Conservation (phyloP, 108 stramenopile species). For the Cyclotella choctawhatcheeana region DNA sequence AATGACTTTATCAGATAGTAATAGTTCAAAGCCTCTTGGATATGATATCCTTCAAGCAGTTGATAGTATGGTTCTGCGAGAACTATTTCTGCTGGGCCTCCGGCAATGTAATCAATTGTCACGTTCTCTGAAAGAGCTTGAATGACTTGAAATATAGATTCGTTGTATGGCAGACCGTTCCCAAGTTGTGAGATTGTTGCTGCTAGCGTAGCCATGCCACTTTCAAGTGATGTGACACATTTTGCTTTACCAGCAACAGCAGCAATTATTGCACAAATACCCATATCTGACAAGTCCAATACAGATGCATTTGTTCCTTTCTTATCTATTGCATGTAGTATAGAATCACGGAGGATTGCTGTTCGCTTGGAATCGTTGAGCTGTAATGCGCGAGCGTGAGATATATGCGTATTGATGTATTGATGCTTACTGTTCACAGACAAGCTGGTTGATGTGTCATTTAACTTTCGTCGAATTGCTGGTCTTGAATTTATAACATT, state of each 20-base stretch:
- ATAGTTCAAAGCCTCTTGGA: slow-evolving; percentile 79
- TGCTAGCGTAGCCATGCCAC: slow-evolving; percentile 58
- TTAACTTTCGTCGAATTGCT: slow-evolving; percentile 22
- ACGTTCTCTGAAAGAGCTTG: slow-evolving; percentile 58
- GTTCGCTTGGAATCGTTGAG: slow-evolving; percentile 65
- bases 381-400: slow-evolving; percentile 65
- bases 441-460: not conserved
- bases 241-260: slow-evolving; percentile 55
- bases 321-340: slow-evolving; percentile 44
- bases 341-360: slow-evolving; percentile 41
- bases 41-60: slow-evolving; percentile 70
- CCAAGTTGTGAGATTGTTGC: slow-evolving; percentile 76
- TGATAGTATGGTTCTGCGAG: slow-evolving; percentile 86
- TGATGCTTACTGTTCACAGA: too few species aligned
- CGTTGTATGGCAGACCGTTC: slow-evolving; percentile 51
- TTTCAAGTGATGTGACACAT: slow-evolving; percentile 71
- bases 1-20: slow-evolving; percentile 62
- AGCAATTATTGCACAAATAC: slow-evolving; percentile 79
- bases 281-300: slow-evolving; percentile 81
- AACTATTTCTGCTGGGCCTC: slow-evolving; percentile 59
- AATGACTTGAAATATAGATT: slow-evolving; percentile 47
- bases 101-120: slow-evolving; percentile 37
- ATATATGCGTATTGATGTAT: slow-evolving; percentile 45
- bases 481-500: slow-evolving; percentile 18
- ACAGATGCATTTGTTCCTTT: slow-evolving; percentile 54